phyloP scores from a whole-genome alignment of 257 asterid species.

The Cruciata laevipes region DNA sequence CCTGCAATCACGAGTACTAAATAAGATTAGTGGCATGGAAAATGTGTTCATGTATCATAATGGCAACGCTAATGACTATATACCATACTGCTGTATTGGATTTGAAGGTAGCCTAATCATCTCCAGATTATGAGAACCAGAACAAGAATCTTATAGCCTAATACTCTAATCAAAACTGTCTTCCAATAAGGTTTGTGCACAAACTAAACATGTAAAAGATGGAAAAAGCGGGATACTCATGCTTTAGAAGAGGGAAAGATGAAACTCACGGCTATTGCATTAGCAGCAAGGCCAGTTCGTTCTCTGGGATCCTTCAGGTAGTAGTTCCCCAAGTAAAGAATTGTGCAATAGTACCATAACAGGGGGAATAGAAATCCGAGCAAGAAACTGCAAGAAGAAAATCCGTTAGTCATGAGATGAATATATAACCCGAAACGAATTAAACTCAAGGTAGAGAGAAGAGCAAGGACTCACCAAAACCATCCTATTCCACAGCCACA shows the following conservation, averaged over 20 bases:
- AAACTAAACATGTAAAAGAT: not conserved
- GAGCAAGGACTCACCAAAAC: slow-evolving; percentile 28
- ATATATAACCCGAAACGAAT: not conserved
- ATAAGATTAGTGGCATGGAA: not conserved
- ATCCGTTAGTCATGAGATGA: not conserved
- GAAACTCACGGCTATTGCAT: slow-evolving; percentile 29
- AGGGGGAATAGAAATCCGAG: slow-evolving; percentile 25
- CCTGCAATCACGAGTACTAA: slow-evolving; percentile 21
- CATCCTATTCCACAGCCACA: slow-evolving; percentile 44
- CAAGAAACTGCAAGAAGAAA: slow-evolving; percentile 17
- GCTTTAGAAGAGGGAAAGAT: not conserved
- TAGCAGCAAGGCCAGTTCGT: slow-evolving; percentile 33
- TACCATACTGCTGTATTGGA: not conserved
- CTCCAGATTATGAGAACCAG: not conserved
- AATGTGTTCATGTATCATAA: not conserved
- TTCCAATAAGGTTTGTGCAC: not conserved
- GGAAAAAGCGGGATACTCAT: not conserved
- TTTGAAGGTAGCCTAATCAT: not conserved
- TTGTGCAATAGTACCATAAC: slow-evolving; percentile 28
- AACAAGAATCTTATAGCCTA: not conserved
- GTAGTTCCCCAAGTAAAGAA: slow-evolving; percentile 30
- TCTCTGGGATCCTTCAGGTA: slow-evolving; percentile 34
- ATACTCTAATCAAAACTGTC: not conserved
- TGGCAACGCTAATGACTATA: not conserved
- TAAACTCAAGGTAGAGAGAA: not conserved